Evolutionary conservation across 257 asterid species (phyloP), one percentile per base, ranked within the genome.

Genomic region (Apocynum venetum): DNA sequence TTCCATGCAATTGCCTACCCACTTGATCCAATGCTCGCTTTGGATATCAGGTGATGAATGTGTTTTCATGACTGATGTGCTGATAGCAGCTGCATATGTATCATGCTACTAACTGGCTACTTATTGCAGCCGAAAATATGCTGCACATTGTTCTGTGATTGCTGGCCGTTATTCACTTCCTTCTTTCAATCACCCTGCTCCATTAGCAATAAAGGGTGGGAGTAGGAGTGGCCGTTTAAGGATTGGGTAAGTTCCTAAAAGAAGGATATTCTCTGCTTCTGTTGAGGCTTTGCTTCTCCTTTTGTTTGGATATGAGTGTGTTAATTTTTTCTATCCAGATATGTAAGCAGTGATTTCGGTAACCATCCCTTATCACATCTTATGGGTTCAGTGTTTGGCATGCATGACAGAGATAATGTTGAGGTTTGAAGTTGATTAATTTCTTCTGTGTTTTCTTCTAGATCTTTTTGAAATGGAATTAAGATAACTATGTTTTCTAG

Each of bases 1-100:
- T 96, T 96, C 85, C 99, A 96, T 88, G 99, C 99, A 41, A 93
- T 96, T 79, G 99, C 99, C 17, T 96, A 93, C 85, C 99, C 99
- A 60, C 97, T 96, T 81, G 99, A 96, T 79, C 96, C 99, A 56
- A 83, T 88, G 81, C 98, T 96, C 3, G 97, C 99, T 70, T 87
- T 93, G 70, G 98, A 96, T 76, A 96, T 96, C 83, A 96, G 99
- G 99, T 88, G 71, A 79, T 81, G 71, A 74, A 65, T 83, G 25
- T 51, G 38, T 74, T 71, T 35, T 69, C 38, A 25, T 51, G 69
- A 41, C 36, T 63, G n/a, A 40, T 77, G 31, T 43, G 52, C 73
- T 43, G 36, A 19, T 43, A 14, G 17, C 19, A 55, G 77, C 67
- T 19, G 52, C 43, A 59, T 36, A 20, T 65, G 64, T 31, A 43